A percentile compares a stretch with the other conserved stretches of the same genome.
Conservation (phyloP, 768 basidiomycete species). For the Tremella yokohamensis region DNA sequence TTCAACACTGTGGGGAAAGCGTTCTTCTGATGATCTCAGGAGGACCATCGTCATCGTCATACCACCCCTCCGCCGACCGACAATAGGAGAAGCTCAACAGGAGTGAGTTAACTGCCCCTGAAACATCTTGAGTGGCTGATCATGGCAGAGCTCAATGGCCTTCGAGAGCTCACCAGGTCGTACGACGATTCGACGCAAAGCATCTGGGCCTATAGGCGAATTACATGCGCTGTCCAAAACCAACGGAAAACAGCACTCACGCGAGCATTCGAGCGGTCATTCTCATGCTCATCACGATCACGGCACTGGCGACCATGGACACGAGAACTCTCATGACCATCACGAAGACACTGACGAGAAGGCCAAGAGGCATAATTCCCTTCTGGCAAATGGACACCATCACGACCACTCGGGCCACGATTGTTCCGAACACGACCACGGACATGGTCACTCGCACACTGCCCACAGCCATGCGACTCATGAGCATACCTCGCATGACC, state of each 20-base stretch:
- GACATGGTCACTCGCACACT: constrained; percentile 26
- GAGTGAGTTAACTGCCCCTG: too few species aligned
- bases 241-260: background rate
- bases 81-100: too few species aligned
- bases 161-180: too few species aligned
- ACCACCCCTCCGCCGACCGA: too few species aligned
- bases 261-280: background rate
- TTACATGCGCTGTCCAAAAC: too few species aligned
- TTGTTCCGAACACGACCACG: constrained; percentile 36
- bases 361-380: constrained; percentile 2
- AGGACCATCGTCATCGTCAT: constrained; percentile 14
- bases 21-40: constrained; percentile 1
- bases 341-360: constrained; percentile 19
- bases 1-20: background rate
- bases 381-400: constrained; percentile 17
- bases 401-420: constrained; percentile 35
- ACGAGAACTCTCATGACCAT: constrained; percentile 7
- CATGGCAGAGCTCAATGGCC: too few species aligned
- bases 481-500: constrained; percentile 16
- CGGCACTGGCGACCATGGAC: background rate
- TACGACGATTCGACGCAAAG: too few species aligned
- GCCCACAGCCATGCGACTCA: constrained; percentile 22
- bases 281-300: constrained; percentile 2
- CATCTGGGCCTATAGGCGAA: too few species aligned
- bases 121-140: too few species aligned